A percentile compares a stretch with the other conserved stretches of the same genome.
phyloP scores from a whole-genome alignment of 2,329 filamentous ascomycete genomes.

The Remersonia thermophila region DNA sequence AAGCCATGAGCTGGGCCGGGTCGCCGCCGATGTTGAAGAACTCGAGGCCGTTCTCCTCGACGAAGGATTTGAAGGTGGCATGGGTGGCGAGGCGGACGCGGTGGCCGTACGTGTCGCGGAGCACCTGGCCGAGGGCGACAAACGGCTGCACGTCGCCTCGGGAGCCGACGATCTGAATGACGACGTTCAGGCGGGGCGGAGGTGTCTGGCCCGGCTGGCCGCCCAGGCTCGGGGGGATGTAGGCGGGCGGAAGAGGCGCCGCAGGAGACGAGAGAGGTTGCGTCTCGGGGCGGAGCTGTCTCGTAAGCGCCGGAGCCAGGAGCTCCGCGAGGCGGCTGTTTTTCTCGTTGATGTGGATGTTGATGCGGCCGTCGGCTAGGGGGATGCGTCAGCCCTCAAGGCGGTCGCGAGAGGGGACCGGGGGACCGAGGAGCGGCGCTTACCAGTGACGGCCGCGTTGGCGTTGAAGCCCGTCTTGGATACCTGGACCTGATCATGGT shows the following conservation, averaged over 20 bases:
- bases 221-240: constrained; percentile 61
- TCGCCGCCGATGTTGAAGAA: constrained; percentile 70
- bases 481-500: constrained; percentile 43
- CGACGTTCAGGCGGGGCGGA: constrained; percentile 52
- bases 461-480: constrained; percentile 52
- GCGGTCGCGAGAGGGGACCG: too few relatives aligned
- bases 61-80: constrained; percentile 52
- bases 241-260: constrained; percentile 47
- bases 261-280: constrained; percentile 17
- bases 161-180: constrained; percentile 64
- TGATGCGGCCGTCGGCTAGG: constrained; percentile 60
- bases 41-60: constrained; percentile 58
- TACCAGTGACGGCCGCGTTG: constrained; percentile 46
- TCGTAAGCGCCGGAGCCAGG: constrained; percentile 50
- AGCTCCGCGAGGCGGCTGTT: constrained; percentile 53
- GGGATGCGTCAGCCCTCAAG: constrained; percentile 1
- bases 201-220: constrained; percentile 46
- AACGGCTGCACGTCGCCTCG: constrained; percentile 68
- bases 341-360: constrained; percentile 68
- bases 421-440: background rate
- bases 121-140: constrained; percentile 52
- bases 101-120: constrained; percentile 55
- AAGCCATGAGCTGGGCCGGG: constrained; percentile 67
- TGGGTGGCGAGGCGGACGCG: constrained; percentile 65
- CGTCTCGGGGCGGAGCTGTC: constrained; percentile 40